Evolutionary conservation across 495 filamentous ascomycete species (phyloP), one percentile per base, ranked within the genome.

Genomic region (Tuber aestivum): DNA sequence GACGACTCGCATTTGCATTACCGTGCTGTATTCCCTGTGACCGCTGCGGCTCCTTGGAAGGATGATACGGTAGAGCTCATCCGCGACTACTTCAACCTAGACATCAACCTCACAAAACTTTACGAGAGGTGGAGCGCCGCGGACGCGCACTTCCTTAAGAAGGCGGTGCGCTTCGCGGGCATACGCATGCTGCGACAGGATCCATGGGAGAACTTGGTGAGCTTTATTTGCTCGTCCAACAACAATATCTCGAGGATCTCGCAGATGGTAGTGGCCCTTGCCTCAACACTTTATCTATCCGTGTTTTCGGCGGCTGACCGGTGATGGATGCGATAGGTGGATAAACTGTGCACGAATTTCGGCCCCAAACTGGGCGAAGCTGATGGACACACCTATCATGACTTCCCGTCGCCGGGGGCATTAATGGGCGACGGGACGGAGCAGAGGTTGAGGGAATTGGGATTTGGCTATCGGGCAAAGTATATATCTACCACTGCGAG

Each of bases 141-240:
- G 12, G 95, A 99, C 83, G 84, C 92, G 27, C 97, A 98, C 83
- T 99, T 99, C 86, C 91, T 90, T 78, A 91, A 90, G 76, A 94
- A 92, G 73, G 94, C 95, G 2, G 90, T 92, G 0, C 91, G 92
- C 61, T 98, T 98, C 82, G 90, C 91, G 0, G 95, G 95, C 23
- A 92, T 99, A 45, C 92, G 95, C n/a, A 97, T 98, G 76, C 87
- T 99, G 9, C 91, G 90, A 77, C 95, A 99, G 83, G 94, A 97
- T 86, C 89, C 95, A 14, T 99, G 95, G 96, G 95, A 99, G 84
- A 90, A 96, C 8, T 86, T 99, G 5, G 86, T 99, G 21, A 90
- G 91, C 42, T 99, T 99, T 83, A 97, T 99, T 74, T 98, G 95
- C 87, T 97, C 94, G 83, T 96, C 93, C 85, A 99, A 99, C 84